These are phyloP conservation scores for Crassisporium funariophilum DNA, from an alignment of 768 basidiomycete species.

Conservation along the genomic window DNA sequence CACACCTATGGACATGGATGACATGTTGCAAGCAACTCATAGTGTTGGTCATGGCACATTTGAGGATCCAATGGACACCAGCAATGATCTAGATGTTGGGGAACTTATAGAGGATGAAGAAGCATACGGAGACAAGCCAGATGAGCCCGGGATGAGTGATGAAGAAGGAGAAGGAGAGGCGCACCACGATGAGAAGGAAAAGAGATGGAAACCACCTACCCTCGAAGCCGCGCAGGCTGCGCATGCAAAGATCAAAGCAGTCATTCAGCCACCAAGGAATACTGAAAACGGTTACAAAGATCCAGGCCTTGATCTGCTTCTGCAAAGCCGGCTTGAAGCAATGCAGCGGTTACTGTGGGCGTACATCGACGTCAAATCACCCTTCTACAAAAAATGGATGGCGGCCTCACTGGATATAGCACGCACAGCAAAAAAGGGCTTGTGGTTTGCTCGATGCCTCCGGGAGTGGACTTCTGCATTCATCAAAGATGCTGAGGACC, in stretches of 20 bases:
- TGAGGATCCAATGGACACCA: no score
- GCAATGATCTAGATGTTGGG: no score
- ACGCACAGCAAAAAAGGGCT: conserved; percentile 14
- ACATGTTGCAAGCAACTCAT: no score
- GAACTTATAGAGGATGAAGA: no score
- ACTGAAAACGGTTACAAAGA: conserved; percentile 18
- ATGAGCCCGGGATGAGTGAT: neutral
- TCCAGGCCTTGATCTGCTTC: conserved; percentile 17
- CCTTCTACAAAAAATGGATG: conserved; percentile 21
- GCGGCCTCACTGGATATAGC: conserved; percentile 23
- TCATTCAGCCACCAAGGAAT: neutral
- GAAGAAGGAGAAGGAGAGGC: neutral
- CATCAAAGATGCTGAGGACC: conserved; percentile 15
- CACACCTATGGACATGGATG: no score
- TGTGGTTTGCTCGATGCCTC: conserved; percentile 16
- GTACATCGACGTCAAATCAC: conserved; percentile 16
- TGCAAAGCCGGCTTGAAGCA: conserved; percentile 15
- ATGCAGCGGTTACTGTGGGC: conserved; percentile 19
- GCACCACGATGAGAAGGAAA: neutral
- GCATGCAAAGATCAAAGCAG: neutral
- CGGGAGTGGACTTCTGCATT: conserved; percentile 15
- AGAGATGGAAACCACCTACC: neutral
- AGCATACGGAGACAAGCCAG: no score
- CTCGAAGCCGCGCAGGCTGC: neutral
- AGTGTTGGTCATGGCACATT: no score